These are phyloP conservation scores for Colletotrichum sp. DNA, from an alignment of 2,329 filamentous ascomycete species.

Conservation along the genomic window DNA sequence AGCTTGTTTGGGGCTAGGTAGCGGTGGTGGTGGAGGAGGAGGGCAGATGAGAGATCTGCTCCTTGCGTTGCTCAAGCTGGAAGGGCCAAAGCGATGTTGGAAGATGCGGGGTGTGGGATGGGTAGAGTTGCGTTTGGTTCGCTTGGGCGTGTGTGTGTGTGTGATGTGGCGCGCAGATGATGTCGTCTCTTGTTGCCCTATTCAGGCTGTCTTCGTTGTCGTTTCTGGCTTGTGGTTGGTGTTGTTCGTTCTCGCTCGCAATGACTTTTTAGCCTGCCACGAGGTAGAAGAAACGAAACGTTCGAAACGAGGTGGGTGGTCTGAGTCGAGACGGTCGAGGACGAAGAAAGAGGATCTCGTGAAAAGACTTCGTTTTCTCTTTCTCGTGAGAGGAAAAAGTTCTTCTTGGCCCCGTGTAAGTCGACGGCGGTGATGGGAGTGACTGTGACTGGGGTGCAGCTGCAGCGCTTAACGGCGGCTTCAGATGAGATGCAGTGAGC, in stretches of 20 bases:
- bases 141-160: neutral
- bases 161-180: neutral
- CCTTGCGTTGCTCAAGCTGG: neutral
- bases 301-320: neutral
- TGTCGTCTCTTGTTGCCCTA: neutral
- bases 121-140: neutral
- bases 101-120: neutral
- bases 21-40: neutral
- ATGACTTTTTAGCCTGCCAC: neutral
- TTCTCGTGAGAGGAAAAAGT: neutral
- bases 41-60: neutral
- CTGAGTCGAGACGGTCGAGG: neutral
- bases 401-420: neutral
- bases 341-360: neutral
- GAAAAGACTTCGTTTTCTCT: neutral
- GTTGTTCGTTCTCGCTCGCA: neutral
- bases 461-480: neutral
- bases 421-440: neutral
- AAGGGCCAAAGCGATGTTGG: neutral
- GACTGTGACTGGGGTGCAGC: neutral
- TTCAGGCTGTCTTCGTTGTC: neutral
- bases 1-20: neutral
- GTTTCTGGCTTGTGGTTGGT: neutral
- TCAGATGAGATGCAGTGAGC: neutral
- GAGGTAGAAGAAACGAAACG: neutral